phyloP scores from a whole-genome alignment of 345 rosid genomes.

The Eucalyptus decipiens region DNA sequence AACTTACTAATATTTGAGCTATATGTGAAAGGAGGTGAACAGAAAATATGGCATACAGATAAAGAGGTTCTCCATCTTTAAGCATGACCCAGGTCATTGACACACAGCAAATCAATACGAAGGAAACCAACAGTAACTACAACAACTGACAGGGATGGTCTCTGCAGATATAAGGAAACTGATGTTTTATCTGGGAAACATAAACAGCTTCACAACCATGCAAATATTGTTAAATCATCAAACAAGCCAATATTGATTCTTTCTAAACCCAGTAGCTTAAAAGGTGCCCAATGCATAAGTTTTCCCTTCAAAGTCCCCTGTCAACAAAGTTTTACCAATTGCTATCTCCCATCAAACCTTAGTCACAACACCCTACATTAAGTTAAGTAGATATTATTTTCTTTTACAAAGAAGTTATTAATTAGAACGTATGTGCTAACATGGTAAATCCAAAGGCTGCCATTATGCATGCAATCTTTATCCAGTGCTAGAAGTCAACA shows the following conservation, averaged over 20 bases:
- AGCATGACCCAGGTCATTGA: background rate
- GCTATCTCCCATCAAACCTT: background rate
- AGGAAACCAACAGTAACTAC: background rate
- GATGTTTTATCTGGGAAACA: background rate
- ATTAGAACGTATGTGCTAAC: background rate
- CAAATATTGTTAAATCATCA: background rate
- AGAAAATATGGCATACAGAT: background rate
- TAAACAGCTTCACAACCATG: background rate
- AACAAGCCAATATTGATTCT: background rate
- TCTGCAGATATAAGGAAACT: background rate
- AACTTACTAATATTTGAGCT: background rate
- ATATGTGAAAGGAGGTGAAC: background rate
- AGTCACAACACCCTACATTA: background rate
- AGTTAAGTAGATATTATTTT: background rate
- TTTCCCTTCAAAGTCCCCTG: background rate
- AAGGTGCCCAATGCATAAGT: background rate
- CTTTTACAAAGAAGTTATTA: background rate
- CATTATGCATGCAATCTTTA: background rate
- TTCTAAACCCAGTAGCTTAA: background rate
- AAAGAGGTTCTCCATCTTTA: background rate
- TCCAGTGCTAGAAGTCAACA: background rate
- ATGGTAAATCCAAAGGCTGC: background rate
- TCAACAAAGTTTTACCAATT: background rate
- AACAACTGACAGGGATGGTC: background rate
- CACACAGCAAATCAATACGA: background rate